These are phyloP conservation scores for Cladosporium austrohemisphaericum DNA, from an alignment of 2,329 filamentous ascomycete genomes.

Conservation along the genomic window DNA sequence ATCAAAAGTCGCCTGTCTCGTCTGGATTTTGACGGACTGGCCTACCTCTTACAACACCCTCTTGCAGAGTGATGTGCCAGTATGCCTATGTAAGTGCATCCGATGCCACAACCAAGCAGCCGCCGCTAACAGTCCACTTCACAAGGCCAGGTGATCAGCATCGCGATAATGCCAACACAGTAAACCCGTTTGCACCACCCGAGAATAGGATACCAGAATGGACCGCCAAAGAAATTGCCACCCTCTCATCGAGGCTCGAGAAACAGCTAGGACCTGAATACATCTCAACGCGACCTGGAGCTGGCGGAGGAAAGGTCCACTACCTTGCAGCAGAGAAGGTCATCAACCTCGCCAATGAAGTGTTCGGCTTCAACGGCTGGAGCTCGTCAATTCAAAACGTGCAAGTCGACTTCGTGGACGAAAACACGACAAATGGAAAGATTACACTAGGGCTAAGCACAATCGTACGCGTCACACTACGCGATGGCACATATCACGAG, in stretches of 20 bases:
- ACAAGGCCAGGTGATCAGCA: constrained; percentile 36
- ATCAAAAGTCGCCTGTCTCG: not conserved
- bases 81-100: constrained; percentile 30
- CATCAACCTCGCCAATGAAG: constrained; percentile 89
- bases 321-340: constrained; percentile 96
- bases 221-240: constrained; percentile 86
- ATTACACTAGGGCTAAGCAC: constrained; percentile 85
- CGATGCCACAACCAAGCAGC: not conserved
- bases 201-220: constrained; percentile 70
- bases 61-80: constrained; percentile 16
- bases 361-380: constrained; percentile 98
- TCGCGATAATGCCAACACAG: constrained; percentile 37
- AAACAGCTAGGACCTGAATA: constrained; percentile 96
- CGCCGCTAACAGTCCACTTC: constrained; percentile 17
- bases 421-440: constrained; percentile 71
- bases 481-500: constrained; percentile 95
- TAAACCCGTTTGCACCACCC: constrained; percentile 78
- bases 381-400: constrained; percentile 93
- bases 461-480: constrained; percentile 82
- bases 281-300: constrained; percentile 79
- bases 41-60: not conserved
- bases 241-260: constrained; percentile 78
- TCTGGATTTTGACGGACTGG: not conserved
- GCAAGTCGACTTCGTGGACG: constrained; percentile 92
- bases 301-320: constrained; percentile 80